A percentile compares a stretch with the other conserved stretches of the same genome.
Evolutionary conservation across 1,284 basidiomycete genomes (phyloP).

Genomic region (Vanrija sp.): DNA sequence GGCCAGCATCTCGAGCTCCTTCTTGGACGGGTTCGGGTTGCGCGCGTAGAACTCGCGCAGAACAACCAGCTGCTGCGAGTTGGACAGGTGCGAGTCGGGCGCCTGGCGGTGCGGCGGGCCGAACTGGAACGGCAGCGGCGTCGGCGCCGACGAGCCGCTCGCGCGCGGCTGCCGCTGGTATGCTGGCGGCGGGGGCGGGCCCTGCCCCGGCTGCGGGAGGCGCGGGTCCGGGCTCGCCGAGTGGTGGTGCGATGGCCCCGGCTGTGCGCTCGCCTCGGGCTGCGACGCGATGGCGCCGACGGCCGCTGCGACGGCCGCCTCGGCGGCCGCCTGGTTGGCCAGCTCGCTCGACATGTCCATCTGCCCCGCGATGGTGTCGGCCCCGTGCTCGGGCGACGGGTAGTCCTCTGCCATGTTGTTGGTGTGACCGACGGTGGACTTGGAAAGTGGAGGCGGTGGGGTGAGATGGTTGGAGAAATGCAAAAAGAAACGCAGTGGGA

Average conservation of each 20-base stretch:
- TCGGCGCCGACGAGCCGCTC: not conserved
- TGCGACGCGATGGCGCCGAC: not conserved
- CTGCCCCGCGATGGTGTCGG: constrained; percentile 8
- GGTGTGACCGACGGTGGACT: constrained; percentile 12
- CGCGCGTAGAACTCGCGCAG: constrained; percentile 37
- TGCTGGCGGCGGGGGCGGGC: constrained; percentile 16
- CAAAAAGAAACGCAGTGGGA: constrained; percentile 9
- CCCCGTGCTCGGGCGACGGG: constrained; percentile 20
- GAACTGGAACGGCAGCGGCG: constrained; percentile 11
- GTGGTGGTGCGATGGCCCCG: not conserved
- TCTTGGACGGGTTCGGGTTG: constrained; percentile 41
- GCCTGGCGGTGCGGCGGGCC: constrained; percentile 15
- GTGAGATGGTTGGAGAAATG: constrained; percentile 7
- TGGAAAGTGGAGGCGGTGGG: constrained; percentile 16
- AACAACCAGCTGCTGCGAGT: constrained; percentile 34
- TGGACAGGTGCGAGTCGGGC: constrained; percentile 15
- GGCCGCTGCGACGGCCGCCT: constrained; percentile 30
- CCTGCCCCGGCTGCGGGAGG: constrained; percentile 12
- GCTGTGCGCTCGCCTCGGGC: constrained; percentile 1
- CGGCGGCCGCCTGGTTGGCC: constrained; percentile 36
- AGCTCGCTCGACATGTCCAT: constrained; percentile 36
- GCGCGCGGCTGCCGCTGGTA: constrained; percentile 11
- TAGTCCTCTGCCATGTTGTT: constrained; percentile 27
- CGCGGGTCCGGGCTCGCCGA: constrained; percentile 1
- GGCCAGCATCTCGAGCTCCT: constrained; percentile 33